Percentiles rank a stretch among this genome's conserved stretches.
phyloP scores from a whole-genome alignment of 2,329 filamentous ascomycete species.

The Aureobasidium sp. region DNA sequence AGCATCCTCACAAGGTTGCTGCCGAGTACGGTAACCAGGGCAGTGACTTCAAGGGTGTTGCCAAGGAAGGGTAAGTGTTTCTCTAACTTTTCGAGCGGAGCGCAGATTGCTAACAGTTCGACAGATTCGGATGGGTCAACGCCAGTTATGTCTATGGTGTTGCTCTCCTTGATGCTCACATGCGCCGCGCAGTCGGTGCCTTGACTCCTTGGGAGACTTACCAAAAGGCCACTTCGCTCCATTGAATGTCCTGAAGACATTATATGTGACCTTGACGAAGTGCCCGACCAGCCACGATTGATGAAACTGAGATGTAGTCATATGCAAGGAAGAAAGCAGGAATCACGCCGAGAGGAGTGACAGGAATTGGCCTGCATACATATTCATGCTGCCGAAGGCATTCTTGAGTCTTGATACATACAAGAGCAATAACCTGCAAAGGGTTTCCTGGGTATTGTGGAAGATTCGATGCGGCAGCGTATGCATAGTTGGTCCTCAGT shows the following conservation, averaged over 20 bases:
- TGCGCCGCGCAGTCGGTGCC: slow-evolving; percentile 80
- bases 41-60: slow-evolving; percentile 88
- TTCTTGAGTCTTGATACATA: not conserved
- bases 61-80: slow-evolving; percentile 79
- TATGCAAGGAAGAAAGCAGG: not conserved
- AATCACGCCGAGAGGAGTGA: not conserved
- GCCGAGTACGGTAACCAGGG: slow-evolving; percentile 98
- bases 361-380: not conserved
- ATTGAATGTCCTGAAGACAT: not conserved
- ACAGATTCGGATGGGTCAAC: slow-evolving; percentile 96
- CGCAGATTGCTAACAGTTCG: not conserved
- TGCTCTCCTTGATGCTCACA: slow-evolving; percentile 80
- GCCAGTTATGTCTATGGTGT: slow-evolving; percentile 94
- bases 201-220: slow-evolving; percentile 83
- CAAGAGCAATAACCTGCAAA: not conserved
- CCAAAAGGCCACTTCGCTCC: slow-evolving; percentile 45
- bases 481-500: not conserved
- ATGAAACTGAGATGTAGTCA: slow-evolving; percentile 9
- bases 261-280: not conserved
- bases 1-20: slow-evolving; percentile 88
- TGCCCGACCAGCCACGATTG: slow-evolving; percentile 11
- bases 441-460: not conserved
- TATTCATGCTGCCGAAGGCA: not conserved
- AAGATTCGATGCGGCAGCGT: not conserved
- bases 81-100: accelerated